Base-by-base conservation (phyloP, 2,329 filamentous ascomycete species). In the Acarospora socialis region DNA sequence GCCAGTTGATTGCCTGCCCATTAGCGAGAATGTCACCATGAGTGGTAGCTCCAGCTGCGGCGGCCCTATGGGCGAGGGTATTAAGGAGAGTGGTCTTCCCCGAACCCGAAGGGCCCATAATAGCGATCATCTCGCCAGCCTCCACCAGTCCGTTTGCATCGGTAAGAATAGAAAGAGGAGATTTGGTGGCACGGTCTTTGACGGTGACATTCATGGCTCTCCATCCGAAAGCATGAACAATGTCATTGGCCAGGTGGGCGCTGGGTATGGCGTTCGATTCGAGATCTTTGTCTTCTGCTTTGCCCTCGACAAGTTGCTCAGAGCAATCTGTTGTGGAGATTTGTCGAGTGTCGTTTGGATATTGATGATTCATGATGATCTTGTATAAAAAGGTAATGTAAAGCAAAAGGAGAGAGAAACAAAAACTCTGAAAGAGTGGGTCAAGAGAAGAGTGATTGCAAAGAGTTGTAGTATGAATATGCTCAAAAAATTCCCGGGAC, bases 1-100 rank as follows among this genome's bases (percentile, higher is more conserved):
- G 70, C 43, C 87, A 77, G 0, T 60, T 59, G 5, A 60, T 56
- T 3, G 55, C 46, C 2, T 48, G 50, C 18, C 78, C 78, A 51
- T 90, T 84, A 42, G 81, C 63, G 34, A 68, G 61, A 9, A 73
- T 60, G 3, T 60, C 51, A 10, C 70, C 69, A 18, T 65, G 51
- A 5, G 69, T 61, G 4, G 61, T 62, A 2, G 71, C 62, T 3
- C 66, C 66, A 1, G 69, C 61, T 0, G 63, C 60, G 8, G 60
- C 59, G 39, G 59, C 59, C 38, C 76, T 64, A 35, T 72, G 69
- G 5, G 83, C 81, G 9, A 92, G 70, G 4, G 80, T 71, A 50
- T 92, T 86, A 21, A 92, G 65, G 0, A 92, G 65, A 0, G 82
- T 92, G 0, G 83, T 90, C 54, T 92, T 92, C 30, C 83, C 83